Evolutionary conservation across 2,329 filamentous ascomycete species (phyloP).

Genomic region (Penicillium fuscoglaucum): DNA sequence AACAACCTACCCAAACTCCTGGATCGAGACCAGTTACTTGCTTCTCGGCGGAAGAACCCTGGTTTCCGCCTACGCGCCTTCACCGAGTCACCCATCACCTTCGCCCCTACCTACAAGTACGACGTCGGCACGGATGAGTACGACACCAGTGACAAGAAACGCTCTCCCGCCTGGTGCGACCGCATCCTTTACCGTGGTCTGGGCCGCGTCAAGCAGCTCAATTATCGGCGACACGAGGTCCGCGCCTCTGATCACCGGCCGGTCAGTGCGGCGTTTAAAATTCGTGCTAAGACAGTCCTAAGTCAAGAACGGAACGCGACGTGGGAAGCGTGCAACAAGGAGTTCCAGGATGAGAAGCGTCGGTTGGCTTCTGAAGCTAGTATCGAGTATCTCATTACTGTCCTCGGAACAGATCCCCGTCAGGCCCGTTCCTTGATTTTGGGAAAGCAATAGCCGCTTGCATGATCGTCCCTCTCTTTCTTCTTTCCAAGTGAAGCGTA

Average conservation of each 20-base stretch:
- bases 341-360: conserved; percentile 71
- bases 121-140: conserved; percentile 94
- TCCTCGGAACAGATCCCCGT: conserved; percentile 58
- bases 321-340: conserved; percentile 72
- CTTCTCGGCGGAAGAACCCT: conserved; percentile 84
- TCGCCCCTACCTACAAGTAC: conserved; percentile 97
- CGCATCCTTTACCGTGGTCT: conserved; percentile 81
- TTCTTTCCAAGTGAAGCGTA: conserved; percentile 3
- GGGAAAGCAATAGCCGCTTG: conserved; percentile 19
- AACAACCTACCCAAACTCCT: conserved; percentile 83
- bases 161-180: conserved; percentile 95
- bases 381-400: conserved; percentile 63
- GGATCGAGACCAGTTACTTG: conserved; percentile 88
- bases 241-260: conserved; percentile 89
- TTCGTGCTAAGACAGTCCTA: conserved; percentile 80
- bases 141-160: conserved; percentile 90
- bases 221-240: conserved; percentile 87
- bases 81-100: conserved; percentile 84
- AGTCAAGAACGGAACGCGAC: conserved; percentile 63
- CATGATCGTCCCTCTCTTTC: conserved; percentile 1
- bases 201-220: conserved; percentile 79
- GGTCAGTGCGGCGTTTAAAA: conserved; percentile 79
- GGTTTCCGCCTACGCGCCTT: conserved; percentile 87
- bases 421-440: conserved; percentile 53
- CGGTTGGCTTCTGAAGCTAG: conserved; percentile 69